These are phyloP conservation scores for Yamadazyma paraphyllophila DNA, from an alignment of 805 yeast genomes.

Conservation along the genomic window DNA sequence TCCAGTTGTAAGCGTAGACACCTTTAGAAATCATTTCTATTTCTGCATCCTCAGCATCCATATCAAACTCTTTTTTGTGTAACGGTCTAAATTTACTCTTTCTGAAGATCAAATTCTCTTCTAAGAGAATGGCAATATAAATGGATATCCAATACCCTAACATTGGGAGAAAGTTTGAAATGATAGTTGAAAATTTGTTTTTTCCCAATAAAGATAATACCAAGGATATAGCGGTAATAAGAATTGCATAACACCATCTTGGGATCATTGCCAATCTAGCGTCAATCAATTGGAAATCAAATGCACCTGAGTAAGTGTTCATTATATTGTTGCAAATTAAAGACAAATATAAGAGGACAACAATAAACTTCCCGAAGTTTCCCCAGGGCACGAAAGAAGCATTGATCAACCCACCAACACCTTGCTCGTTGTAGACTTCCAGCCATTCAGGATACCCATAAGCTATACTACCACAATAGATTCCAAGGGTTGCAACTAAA, in stretches of 20 bases:
- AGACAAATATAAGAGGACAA: constrained; percentile 30
- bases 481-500: constrained; percentile 32
- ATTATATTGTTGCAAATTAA: constrained; percentile 35
- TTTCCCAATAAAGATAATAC: constrained; percentile 34
- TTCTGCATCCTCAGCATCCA: constrained; percentile 8
- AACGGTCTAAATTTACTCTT: constrained; percentile 20
- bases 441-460: constrained; percentile 31
- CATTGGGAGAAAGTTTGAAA: constrained; percentile 41
- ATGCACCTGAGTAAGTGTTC: constrained; percentile 36
- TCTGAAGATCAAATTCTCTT: constrained; percentile 35
- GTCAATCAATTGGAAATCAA: constrained; percentile 34
- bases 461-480: constrained; percentile 32
- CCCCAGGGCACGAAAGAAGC: constrained; percentile 38
- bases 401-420: constrained; percentile 33
- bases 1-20: constrained; percentile 26
- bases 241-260: constrained; percentile 37
- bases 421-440: constrained; percentile 24
- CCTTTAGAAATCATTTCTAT: neutral
- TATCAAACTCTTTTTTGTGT: constrained; percentile 27
- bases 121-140: constrained; percentile 33
- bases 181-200: constrained; percentile 30
- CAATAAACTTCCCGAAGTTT: constrained; percentile 32
- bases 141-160: constrained; percentile 42
- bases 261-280: constrained; percentile 27
- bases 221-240: constrained; percentile 30